These are phyloP conservation scores for Pilatotrama ljubarskyi DNA, from an alignment of 768 basidiomycete genomes.

Conservation along the genomic window DNA sequence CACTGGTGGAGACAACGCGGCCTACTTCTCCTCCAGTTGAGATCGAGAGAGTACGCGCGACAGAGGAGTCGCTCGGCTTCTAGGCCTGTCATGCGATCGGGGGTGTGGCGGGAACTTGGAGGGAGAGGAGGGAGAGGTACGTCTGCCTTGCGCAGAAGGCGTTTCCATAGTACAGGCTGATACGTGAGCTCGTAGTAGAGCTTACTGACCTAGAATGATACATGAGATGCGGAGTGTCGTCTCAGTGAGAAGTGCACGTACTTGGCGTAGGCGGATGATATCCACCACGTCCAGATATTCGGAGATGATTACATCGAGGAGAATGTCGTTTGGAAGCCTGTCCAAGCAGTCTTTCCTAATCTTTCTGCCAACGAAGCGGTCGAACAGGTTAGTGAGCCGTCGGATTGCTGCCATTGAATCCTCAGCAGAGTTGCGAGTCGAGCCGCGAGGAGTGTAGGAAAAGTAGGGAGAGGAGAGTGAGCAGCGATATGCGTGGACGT, in stretches of 20 bases:
- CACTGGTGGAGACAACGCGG: constrained; percentile 35
- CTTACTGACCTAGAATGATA: constrained; percentile 51
- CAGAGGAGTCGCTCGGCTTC: constrained; percentile 59
- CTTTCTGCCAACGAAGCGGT: not conserved
- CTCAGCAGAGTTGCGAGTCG: not conserved
- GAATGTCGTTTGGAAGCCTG: constrained; percentile 38
- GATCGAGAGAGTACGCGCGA: constrained; percentile 58
- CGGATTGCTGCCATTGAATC: not conserved
- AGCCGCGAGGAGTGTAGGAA: not conserved
- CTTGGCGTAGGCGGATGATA: constrained; percentile 38
- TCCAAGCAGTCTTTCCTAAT: constrained; percentile 17
- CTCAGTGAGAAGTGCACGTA: constrained; percentile 22
- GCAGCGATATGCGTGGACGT: not conserved
- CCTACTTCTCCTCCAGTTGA: constrained; percentile 52
- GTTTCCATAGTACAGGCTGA: constrained; percentile 70
- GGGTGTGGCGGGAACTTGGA: constrained; percentile 51
- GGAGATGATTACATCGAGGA: constrained; percentile 38
- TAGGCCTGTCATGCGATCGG: constrained; percentile 34
- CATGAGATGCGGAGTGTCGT: not conserved
- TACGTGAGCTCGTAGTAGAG: constrained; percentile 63
- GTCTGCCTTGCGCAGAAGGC: constrained; percentile 52
- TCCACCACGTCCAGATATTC: constrained; percentile 39
- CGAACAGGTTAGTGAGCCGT: not conserved
- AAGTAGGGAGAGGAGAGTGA: not conserved
- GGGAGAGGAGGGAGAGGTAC: constrained; percentile 63